Percentiles rank a stretch among this genome's conserved stretches.
These are phyloP conservation scores for Metrosideros polymorpha DNA, from an alignment of 441 rosid species.

Conservation along the genomic window DNA sequence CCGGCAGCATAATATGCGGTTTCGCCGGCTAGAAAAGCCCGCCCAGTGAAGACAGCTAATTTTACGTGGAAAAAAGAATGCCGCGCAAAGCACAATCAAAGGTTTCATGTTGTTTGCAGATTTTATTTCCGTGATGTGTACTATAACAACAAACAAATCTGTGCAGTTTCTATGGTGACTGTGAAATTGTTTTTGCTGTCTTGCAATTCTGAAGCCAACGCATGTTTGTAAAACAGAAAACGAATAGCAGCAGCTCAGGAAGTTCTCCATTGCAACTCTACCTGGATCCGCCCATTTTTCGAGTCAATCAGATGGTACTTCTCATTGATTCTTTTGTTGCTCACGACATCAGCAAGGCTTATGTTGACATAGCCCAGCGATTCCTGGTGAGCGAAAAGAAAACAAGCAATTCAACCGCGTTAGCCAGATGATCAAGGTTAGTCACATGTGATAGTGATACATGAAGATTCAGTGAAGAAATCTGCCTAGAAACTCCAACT, in stretches of 20 bases:
- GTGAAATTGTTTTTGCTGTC: background rate
- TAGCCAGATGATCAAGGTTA: background rate
- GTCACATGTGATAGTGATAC: background rate
- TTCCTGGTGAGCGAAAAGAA: conserved; percentile 40
- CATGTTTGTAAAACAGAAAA: background rate
- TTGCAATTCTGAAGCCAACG: background rate
- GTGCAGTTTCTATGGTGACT: background rate
- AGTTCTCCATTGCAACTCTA: conserved; percentile 89
- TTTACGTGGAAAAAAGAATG: background rate
- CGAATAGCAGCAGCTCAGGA: conserved; percentile 8
- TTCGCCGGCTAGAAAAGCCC: background rate
- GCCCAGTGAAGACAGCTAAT: background rate
- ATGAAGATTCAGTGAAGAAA: background rate
- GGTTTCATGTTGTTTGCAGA: background rate
- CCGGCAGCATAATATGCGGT: background rate
- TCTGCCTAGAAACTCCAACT: background rate
- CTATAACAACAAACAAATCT: background rate
- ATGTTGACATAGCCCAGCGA: conserved; percentile 67
- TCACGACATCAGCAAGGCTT: conserved; percentile 64
- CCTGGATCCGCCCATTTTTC: conserved; percentile 68
- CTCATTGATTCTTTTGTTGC: conserved; percentile 82
- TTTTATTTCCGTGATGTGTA: background rate
- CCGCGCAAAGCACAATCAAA: background rate
- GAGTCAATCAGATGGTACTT: conserved; percentile 90
- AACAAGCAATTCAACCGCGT: background rate